Evolutionary conservation across 129 eudicot genomes (phyloP), one percentile per base, ranked within the genome.

Genomic region (Calendula officinalis): DNA sequence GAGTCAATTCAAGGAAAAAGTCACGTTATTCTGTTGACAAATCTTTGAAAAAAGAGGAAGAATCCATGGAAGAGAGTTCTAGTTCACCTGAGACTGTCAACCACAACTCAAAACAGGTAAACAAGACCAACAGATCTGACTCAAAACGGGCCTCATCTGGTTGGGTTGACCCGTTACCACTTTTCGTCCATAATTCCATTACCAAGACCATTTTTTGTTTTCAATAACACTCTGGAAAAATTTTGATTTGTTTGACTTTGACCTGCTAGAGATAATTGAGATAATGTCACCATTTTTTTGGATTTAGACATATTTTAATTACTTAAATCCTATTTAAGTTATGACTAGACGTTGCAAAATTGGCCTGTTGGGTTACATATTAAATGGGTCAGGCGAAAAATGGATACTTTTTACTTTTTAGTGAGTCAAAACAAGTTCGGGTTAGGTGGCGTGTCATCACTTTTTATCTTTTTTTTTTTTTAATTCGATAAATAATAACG

Each of bases 41-140:
- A 71, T 56, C 80, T 10, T 16, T 70, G 33, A 84, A 76, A 69
- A 90, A 72, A 67, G 87, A 83, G 42, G 87, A 84, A 11, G 85
- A 77, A 49, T 79, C 82, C 34, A 59, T 30, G 63, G 95, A 86
- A 53, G 95, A 86, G 66, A 86, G 89, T 66, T 79, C 97, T 37
- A 80, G 89, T 73, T 86, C 95, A 37, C 95, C 57, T 5, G 92
- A 90, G 60, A 90, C 84, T 43, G 64, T 75, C 78, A 77, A 87
- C 58, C 92, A 72, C 66, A 84, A 53, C 67, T 75, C 64, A 16
- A 84, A 79, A 79, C 92, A 81, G 95, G 95, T 90, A 82, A 64
- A 68, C 32, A 55, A 58, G 2, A 38, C 30, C 30, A 22, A 22
- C 30, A 22, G 30, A 0, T 22, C 30, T 22, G 30, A 22, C 30